Evolutionary conservation across 164 flowering plant species (phyloP), one percentile per base, ranked within the genome.

Genomic region (Tinospora cordifolia): DNA sequence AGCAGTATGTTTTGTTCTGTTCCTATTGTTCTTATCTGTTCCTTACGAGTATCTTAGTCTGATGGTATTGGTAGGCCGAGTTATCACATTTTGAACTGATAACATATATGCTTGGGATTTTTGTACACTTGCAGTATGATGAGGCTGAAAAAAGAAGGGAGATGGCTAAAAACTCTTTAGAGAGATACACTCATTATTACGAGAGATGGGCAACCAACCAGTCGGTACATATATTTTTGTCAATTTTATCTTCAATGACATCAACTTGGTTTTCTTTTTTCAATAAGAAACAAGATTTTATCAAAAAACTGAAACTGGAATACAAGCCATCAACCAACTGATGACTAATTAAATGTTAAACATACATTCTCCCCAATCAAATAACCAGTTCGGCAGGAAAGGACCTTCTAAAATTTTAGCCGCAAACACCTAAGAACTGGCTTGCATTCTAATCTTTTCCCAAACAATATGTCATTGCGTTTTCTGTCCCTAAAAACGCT

Each of bases 141-240:
- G 93, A 89, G 74, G 67, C 92, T 60, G 97, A 91, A 72, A 82
- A 78, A 75, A 79, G 91, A 65, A 77, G 92, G 74, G 95, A 91
- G 79, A 87, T 84, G 91, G 97, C 95, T 8, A 93, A 93, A 72
- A 84, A 84, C 67, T 86, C 88, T 14, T 70, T 91, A 68, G 93
- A 87, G 81, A 87, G 91, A 75, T 93, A 93, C 71, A 87, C 92
- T 39, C 97, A 90, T 81, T 91, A 91, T 75, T 91, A 90, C 77
- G 98, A 91, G 72, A 83, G 98, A 3, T 93, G 98, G 98, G 95
- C 95, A 10, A 86, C 84, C 74, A 91, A 93, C 68, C 90, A 91
- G 73, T 79, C 86, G 75, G 97, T 89, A 86, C 65, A 87, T 67
- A 19, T 24, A 36, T 4, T 60, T 63, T 66, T 68, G n/a, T n/a